A percentile compares a stretch with the other conserved stretches of the same genome.
phyloP scores from a whole-genome alignment of 148 eudicot species.

The Rhododendron mucronatum region DNA sequence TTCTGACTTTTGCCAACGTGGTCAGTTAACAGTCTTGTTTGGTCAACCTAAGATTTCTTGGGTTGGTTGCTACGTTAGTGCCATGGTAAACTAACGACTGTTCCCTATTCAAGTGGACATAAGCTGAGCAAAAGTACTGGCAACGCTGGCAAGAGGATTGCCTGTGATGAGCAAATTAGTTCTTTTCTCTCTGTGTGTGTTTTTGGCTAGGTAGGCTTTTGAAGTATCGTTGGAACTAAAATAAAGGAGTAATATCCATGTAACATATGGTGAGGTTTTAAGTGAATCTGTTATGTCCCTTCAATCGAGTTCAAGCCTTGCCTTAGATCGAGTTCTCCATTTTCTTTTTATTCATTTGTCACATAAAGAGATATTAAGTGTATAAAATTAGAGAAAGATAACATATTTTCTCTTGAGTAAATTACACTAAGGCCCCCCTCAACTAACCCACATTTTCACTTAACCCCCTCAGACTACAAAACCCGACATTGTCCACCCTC shows the following conservation, averaged over 20 bases:
- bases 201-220: neutral
- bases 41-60: neutral
- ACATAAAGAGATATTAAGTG: too few relatives aligned
- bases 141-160: conserved; percentile 34
- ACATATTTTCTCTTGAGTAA: too few relatives aligned
- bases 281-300: neutral
- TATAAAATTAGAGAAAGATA: too few relatives aligned
- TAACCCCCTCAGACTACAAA: too few relatives aligned
- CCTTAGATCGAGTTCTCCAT: too few relatives aligned
- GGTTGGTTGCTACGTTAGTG: neutral
- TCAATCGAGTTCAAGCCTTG: neutral
- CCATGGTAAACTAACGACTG: neutral
- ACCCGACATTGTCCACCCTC: too few relatives aligned
- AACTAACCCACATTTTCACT: too few relatives aligned
- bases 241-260: neutral
- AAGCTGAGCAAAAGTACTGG: conserved; percentile 3
- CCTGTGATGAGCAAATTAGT: conserved; percentile 49
- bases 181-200: neutral
- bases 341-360: too few relatives aligned
- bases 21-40: neutral
- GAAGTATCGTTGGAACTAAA: neutral
- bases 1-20: neutral
- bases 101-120: conserved; percentile 46
- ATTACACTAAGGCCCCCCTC: too few relatives aligned
- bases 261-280: neutral